A percentile compares a stretch with the other conserved stretches of the same genome.
Conservation (phyloP, 2,329 filamentous ascomycete species). For the Arthrobotrys sphaeroides region DNA sequence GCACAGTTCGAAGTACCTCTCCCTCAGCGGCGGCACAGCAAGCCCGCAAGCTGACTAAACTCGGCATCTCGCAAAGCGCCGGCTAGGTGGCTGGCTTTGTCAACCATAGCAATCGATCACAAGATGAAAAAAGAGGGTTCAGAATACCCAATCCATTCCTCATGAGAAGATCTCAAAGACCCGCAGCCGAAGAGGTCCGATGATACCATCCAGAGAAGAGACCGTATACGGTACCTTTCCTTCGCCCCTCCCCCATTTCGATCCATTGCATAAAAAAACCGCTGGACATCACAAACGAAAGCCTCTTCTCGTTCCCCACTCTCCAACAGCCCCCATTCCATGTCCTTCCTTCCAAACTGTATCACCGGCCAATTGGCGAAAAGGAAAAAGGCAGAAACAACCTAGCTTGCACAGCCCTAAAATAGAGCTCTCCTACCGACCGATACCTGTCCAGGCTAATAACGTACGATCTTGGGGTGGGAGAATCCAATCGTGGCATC, state of each 20-base stretch:
- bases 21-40: neutral
- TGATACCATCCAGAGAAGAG: conserved; percentile 24
- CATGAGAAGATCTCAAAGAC: neutral
- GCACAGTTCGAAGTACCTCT: neutral
- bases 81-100: neutral
- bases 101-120: neutral
- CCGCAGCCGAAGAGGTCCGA: conserved; percentile 1
- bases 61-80: neutral
- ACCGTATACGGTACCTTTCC: neutral
- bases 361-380: conserved; percentile 46
- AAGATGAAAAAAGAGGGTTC: neutral
- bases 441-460: conserved; percentile 46
- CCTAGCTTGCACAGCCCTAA: conserved; percentile 36
- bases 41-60: neutral
- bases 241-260: conserved; percentile 11
- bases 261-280: conserved; percentile 36
- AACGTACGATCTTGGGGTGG: conserved; percentile 7
- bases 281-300: conserved; percentile 5
- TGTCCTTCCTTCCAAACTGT: neutral
- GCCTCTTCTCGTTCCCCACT: conserved; percentile 22
- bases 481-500: conserved; percentile 13
- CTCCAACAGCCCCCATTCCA: conserved; percentile 22
- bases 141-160: neutral
- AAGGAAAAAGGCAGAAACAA: neutral
- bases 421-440: conserved; percentile 53